A percentile compares a stretch with the other conserved stretches of the same genome.
phyloP scores from a whole-genome alignment of 2,329 filamentous ascomycete species.

The Ophiostoma himal-ulmi region DNA sequence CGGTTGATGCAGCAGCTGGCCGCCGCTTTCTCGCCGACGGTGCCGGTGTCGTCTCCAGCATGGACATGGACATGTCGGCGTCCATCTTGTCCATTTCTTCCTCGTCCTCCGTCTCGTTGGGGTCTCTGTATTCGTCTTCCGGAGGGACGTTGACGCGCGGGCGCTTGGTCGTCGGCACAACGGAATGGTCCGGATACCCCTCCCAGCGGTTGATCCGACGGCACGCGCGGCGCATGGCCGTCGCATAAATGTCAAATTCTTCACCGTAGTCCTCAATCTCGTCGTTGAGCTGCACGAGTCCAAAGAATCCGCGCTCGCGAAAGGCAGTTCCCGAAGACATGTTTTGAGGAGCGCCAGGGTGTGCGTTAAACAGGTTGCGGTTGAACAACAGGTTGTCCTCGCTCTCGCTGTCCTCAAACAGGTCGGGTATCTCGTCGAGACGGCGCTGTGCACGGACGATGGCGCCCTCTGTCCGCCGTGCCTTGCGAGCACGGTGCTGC shows the following conservation, averaged over 20 bases:
- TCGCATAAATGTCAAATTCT: constrained; percentile 60
- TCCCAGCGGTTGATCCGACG: constrained; percentile 68
- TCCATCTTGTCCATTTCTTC: constrained; percentile 24
- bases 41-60: constrained; percentile 17
- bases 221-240: constrained; percentile 57
- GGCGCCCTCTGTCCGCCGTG: constrained; percentile 58
- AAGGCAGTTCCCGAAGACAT: constrained; percentile 36
- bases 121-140: constrained; percentile 31
- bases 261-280: constrained; percentile 73
- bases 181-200: constrained; percentile 29
- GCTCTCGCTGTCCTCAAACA: constrained; percentile 58
- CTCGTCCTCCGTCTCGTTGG: constrained; percentile 34
- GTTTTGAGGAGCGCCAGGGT: constrained; percentile 23
- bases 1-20: constrained; percentile 21
- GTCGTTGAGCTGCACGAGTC: constrained; percentile 53
- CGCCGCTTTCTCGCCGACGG: constrained; percentile 23
- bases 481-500: constrained; percentile 58
- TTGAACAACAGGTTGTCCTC: constrained; percentile 42
- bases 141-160: constrained; percentile 28
- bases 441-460: constrained; percentile 62
- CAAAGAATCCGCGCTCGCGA: constrained; percentile 55
- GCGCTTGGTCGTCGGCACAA: constrained; percentile 44
- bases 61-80: constrained; percentile 25
- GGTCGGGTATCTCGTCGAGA: constrained; percentile 50
- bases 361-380: constrained; percentile 25